Conservation (phyloP, 148 eudicot species). For the Rhododendron simsii region DNA sequence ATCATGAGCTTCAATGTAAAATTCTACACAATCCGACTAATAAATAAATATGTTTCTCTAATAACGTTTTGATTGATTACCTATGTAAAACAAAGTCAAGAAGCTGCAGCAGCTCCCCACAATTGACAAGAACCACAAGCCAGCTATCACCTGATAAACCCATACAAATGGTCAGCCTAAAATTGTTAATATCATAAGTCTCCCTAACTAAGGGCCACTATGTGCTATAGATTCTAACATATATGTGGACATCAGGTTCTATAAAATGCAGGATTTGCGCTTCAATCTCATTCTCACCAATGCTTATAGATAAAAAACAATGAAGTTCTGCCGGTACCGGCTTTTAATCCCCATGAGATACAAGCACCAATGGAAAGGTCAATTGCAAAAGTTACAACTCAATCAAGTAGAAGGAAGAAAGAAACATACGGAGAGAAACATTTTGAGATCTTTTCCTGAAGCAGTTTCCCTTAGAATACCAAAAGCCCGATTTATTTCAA, state of each 20-base stretch:
- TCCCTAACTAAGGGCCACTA: neutral
- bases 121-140: slow-evolving; percentile 78
- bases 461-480: slow-evolving; percentile 21
- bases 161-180: neutral
- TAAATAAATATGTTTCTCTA: neutral
- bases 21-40: neutral
- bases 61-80: slow-evolving; percentile 22
- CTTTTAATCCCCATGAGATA: neutral
- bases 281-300: neutral
- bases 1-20: neutral
- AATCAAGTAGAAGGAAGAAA: neutral
- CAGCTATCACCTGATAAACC: slow-evolving; percentile 69
- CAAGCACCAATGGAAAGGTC: neutral
- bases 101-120: slow-evolving; percentile 84
- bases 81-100: slow-evolving; percentile 78
- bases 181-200: neutral
- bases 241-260: neutral
- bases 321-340: neutral
- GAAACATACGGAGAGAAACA: slow-evolving; percentile 26
- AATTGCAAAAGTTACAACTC: neutral
- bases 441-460: slow-evolving; percentile 35
- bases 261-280: neutral
- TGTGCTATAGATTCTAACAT: neutral
- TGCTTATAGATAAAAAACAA: neutral
- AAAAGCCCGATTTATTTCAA: slow-evolving; percentile 28